Base-by-base conservation (phyloP, 23 red algal genomes). In the Gracilariopsis chorda region DNA sequence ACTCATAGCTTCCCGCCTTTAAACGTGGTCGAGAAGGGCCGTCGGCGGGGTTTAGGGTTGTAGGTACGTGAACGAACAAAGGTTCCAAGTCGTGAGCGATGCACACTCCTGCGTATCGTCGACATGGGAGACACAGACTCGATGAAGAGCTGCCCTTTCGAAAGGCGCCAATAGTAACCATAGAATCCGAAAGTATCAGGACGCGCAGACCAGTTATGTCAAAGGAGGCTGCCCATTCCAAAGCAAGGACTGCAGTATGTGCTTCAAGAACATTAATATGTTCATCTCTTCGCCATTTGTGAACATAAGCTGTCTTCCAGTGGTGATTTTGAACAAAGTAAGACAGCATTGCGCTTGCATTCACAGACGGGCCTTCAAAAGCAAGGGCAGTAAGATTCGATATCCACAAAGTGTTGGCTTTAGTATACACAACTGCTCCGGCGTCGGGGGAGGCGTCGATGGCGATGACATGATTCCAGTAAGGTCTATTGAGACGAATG, bases 201-300 rank as follows among this genome's bases (percentile, higher is more conserved):
- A n/a, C n/a, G n/a, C n/a, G n/a, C n/a, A n/a, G n/a, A n/a, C n/a
- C n/a, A n/a, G n/a, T n/a, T n/a, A n/a, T n/a, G n/a, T n/a, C n/a
- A n/a, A n/a, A n/a, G n/a, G n/a, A 45, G 52, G 13, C 74, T 20
- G 23, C 74, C 48, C 52, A 48, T 53, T 79, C 19, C 40, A 79
- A 9, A 21, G 43, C 74, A 49, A 79, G 74, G 6, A 79, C 43
- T 20, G 41, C 74, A 79, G 43, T 53, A 45, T 11, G 1, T 20
- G 74, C 74, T 52, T 79, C 74, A 16, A 79, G 14, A n/a, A 14
- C 28, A 79, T 53, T 79, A 23, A 79, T 79, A 23, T 79, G 43
- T 27, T 79, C 44, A 11, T 34, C 1, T 0, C 74, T 16, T 51
- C 10, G 0, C 51, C 41, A 52, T 27, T 9, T 21, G 52, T 79